Evolutionary conservation across 129 eudicot genomes (phyloP), one percentile per base, ranked within the genome.

Genomic region (Apium graveolens): DNA sequence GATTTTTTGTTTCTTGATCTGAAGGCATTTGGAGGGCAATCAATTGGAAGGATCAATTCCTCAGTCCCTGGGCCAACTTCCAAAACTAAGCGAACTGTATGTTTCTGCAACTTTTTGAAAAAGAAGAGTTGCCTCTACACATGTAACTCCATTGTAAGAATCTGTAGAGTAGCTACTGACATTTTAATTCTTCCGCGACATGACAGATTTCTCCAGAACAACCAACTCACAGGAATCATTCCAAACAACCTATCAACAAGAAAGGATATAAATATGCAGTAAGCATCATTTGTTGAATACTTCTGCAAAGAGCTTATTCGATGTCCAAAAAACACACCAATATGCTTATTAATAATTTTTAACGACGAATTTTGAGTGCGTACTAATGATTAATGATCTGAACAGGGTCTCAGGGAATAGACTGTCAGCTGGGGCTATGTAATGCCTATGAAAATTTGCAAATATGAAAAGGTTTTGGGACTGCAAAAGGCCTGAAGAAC

Each of bases 21-120:
- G 49, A 37, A 93, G 98, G 85, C 93, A 91, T 79, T 83, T 94
- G 82, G 91, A 91, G 78, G 83, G 84, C 71, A 94, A 94, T 70
- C 90, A 85, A 74, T 79, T 91, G 2, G 89, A 91, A 79, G 98
- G 98, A 57, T 45, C 88, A 4, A 70, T 94, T 78, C 97, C 97
- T 10, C 82, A 77, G 80, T 81, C 90, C 3, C 76, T 91, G 55
- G 91, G 81, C 53, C 45, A 87, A 7, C 89, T 91, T 37, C 92
- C 92, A 35, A 85, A 80, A 13, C 88, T 94, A 34, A 87, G 75
- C 0, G 92, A 90, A 82, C 31, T 88, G 98, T 91, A 91, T 45
- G 92, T 74, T 55, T 76, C 31, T 45, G 7, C 29, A 17, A 32
- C 63, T 42, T 14, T 1, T 68, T 18, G 73, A 43, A 18, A 41